Evolutionary conservation across 306 rosid genomes (phyloP), one percentile per base, ranked within the genome.

Genomic region (Lagenaria siceraria): DNA sequence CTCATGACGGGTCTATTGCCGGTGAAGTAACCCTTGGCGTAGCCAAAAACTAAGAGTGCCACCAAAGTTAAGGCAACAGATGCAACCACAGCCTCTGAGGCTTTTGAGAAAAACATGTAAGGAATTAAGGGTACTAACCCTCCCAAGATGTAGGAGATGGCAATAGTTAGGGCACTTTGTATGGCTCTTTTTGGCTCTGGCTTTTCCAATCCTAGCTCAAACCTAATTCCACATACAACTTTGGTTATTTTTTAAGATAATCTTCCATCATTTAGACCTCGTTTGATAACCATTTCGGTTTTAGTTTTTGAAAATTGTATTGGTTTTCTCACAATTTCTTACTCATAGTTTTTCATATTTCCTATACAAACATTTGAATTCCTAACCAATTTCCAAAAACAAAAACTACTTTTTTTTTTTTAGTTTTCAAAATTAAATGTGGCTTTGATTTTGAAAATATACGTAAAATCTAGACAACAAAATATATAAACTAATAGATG

Each of bases 101-200:
- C 97, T 36, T 5, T 81, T 35, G 96, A 81, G 75, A 93, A 84
- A 68, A 91, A 78, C 81, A 87, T 81, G 85, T 93, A 93, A 4
- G 98, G 98, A 76, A 80, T 0, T 0, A 93, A 89, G 55, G 98
- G 97, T 68, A 93, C 92, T 40, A 85, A 0, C 14, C 98, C 98
- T 2, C 98, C 98, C 78, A 90, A 77, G 52, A 94, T 38, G 86
- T 94, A 94, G 64, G 98, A 87, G 24, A 84, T 7, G 2, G 97
- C 96, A 61, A 94, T 94, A 9, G 98, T 94, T 66, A 86, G 14
- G 40, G 98, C 97, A 81, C 98, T 94, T 14, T 91, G 88, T 10
- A 91, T 29, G 65, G 98, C 98, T 84, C 98, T 94, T 80, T 83
- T 91, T 73, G 97, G 98, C 79, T 94, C 93, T 58, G 98, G 98